Evolutionary conservation across 805 yeast genomes (phyloP).

Genomic region (Yamadazyma phyllophila): DNA sequence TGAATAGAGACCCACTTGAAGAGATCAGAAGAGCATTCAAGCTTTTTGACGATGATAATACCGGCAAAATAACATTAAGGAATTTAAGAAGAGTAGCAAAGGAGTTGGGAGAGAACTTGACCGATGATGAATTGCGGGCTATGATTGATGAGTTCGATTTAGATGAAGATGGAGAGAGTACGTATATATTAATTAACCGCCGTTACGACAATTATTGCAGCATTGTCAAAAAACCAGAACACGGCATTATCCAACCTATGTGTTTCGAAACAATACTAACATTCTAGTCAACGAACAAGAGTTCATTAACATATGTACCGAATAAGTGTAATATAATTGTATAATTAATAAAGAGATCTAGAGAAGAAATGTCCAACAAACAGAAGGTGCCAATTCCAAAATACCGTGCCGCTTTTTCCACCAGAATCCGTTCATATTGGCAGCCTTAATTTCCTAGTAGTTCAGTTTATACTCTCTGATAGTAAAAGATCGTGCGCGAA

Average conservation of each 20-base stretch:
- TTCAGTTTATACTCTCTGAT: neutral
- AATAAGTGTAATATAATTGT: conserved; percentile 25
- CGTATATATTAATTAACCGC: conserved; percentile 23
- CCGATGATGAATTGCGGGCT: conserved; percentile 90
- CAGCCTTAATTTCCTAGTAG: neutral
- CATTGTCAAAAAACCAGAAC: no score
- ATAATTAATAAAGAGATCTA: neutral
- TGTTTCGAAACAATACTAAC: conserved; percentile 25
- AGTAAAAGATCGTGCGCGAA: conserved; percentile 1
- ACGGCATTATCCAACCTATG: no score
- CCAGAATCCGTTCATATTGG: neutral
- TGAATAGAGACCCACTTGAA: conserved; percentile 87
- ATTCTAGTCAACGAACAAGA: conserved; percentile 72
- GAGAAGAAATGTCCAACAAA: no score
- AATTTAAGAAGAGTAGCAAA: conserved; percentile 86
- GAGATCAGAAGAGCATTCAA: conserved; percentile 89
- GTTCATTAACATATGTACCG: conserved; percentile 84
- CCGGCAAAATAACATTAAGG: conserved; percentile 80
- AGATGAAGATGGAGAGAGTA: conserved; percentile 91
- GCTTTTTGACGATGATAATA: conserved; percentile 81
- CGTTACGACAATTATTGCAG: neutral
- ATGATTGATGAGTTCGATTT: conserved; percentile 98
- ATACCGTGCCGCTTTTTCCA: neutral
- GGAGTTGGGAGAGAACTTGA: conserved; percentile 86
- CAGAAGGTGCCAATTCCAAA: no score